Evolutionary conservation across 345 rosid species (phyloP).

Genomic region (Streptanthus diversifolius): DNA sequence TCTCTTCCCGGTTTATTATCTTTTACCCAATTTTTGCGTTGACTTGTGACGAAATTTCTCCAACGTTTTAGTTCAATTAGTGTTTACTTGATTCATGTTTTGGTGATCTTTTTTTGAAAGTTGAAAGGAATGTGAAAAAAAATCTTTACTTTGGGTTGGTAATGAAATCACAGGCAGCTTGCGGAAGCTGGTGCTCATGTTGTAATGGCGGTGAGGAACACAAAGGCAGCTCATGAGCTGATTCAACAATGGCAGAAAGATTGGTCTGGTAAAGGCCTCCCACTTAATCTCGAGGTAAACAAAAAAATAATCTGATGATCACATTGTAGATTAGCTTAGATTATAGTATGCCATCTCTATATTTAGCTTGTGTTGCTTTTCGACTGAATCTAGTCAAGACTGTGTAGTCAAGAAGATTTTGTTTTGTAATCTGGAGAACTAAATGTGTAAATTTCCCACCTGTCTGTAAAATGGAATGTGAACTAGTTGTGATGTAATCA

Average conservation of each 20-base stretch:
- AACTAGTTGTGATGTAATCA: too few relatives aligned
- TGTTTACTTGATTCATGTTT: background rate
- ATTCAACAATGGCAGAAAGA: conserved; percentile 79
- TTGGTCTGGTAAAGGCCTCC: conserved; percentile 59
- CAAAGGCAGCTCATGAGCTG: conserved; percentile 59
- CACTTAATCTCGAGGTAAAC: conserved; percentile 68
- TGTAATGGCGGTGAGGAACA: conserved; percentile 87
- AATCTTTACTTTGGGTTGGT: background rate
- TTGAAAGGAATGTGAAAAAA: background rate
- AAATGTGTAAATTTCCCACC: too few relatives aligned
- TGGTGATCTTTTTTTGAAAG: background rate
- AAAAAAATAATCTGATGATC: background rate
- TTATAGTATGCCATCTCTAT: too few relatives aligned
- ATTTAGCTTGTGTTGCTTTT: background rate
- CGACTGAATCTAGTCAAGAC: background rate
- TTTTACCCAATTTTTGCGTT: background rate
- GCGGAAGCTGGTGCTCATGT: conserved; percentile 96
- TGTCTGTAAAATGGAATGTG: too few relatives aligned
- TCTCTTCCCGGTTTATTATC: background rate
- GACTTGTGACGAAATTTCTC: background rate
- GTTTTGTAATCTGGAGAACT: background rate
- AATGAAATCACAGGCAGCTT: conserved; percentile 49
- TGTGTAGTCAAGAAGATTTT: background rate
- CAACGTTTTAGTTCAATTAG: too few relatives aligned
- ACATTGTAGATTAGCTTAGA: background rate